Base-by-base conservation (phyloP, 108 stramenopile species). In the Nitzschia palea region DNA sequence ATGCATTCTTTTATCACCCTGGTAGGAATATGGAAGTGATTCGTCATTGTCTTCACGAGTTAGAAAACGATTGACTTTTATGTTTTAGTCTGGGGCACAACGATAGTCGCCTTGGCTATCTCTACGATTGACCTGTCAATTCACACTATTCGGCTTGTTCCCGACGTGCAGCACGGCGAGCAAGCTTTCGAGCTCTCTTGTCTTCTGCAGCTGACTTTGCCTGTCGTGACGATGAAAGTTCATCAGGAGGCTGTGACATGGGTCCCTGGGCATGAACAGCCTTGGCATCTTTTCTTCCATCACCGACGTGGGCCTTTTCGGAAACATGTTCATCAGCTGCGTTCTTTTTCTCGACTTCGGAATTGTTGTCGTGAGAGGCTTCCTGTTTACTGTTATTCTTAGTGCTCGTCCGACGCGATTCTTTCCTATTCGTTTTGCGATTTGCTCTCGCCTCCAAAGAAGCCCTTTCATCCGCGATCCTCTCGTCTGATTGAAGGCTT, bases 161-260 rank as follows among this genome's bases (percentile, higher is more conserved):
- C 34, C 83, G 75, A 32, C 87, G 78, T 52, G 82, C 90, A n/a
- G 90, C 90, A 42, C 87, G 64, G 29, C 90, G 72, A 20, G 81
- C 86, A 26, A 93, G 74, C 55, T 90, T 93, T 42, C 92, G 68
- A 25, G 87, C 87, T 31, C 88, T 68, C 65, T 93, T 93, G 20
- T 90, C 59, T 61, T 93, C 88, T 1, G 84, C 83, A 10, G 78
- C 80, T 5, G 80, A 69, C 78, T 73, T 79, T 40, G 65, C 62
- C 36, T 63, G 48, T 25, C 53, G 45, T 3, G 45, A 28, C 14
- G 48, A 33, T 26, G 9, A 10, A 42, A 25, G 8, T 10, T 10
- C 28, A 29, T 22, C 47, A 1, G 14, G 32, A 25, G 32, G 28
- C 3, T 28, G 44, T 40, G 2, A 37, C 33, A 44, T 35, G 3